Conservation (phyloP, 768 basidiomycete genomes). For the Mrakia frigida region DNA sequence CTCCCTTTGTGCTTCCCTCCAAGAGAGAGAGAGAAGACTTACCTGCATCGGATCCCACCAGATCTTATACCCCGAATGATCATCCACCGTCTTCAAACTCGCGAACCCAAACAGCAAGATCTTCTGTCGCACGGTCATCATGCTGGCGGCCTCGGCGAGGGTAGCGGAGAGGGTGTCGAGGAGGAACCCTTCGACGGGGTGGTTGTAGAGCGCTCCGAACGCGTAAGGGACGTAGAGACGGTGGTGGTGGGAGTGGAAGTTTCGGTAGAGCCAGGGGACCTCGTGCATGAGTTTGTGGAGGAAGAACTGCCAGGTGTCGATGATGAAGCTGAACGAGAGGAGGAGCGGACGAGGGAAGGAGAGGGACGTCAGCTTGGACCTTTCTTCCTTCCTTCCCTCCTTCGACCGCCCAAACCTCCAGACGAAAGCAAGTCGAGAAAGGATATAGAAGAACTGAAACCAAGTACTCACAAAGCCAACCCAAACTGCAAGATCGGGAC, state of each 20-base stretch:
- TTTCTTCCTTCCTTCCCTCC: not conserved
- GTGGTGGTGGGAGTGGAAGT: conserved; percentile 91
- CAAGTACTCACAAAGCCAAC: conserved; percentile 68
- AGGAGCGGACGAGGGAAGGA: not conserved
- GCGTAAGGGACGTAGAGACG: conserved; percentile 94
- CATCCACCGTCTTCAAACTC: conserved; percentile 64
- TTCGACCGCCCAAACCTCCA: not conserved
- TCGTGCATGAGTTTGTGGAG: conserved; percentile 86
- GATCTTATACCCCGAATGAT: conserved; percentile 84
- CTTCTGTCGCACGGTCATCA: conserved; percentile 75
- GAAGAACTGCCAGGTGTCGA: conserved; percentile 99
- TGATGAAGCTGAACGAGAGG: conserved; percentile 60
- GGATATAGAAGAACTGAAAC: not conserved
- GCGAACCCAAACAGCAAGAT: conserved; percentile 60
- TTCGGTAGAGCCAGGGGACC: conserved; percentile 83
- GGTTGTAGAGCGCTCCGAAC: conserved; percentile 94
- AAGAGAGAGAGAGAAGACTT: not conserved
- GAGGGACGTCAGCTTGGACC: not conserved
- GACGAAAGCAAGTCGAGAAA: not conserved
- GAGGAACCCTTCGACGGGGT: conserved; percentile 85
- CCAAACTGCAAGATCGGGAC: conserved; percentile 69
- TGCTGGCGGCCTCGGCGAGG: conserved; percentile 63
- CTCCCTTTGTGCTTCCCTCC: not conserved
- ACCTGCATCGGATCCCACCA: conserved; percentile 75
- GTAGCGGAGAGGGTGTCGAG: conserved; percentile 77